Percentiles rank a stretch among this genome's conserved stretches.
Evolutionary conservation across 495 filamentous ascomycete genomes (phyloP).

Genomic region (Xylaria telfairii): DNA sequence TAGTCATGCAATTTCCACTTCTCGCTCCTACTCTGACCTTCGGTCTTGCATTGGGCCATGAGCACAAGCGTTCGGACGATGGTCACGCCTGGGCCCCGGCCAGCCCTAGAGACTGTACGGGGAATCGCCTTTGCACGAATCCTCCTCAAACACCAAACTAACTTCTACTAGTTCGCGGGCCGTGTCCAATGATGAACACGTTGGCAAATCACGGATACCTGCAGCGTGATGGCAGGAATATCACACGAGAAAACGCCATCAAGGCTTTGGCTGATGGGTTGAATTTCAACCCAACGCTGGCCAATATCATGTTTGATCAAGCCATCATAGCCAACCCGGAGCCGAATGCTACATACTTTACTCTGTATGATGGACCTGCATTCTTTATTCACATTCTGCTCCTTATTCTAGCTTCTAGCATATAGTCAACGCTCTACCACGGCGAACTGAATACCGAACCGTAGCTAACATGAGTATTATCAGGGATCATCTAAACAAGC

Average conservation of each 20-base stretch:
- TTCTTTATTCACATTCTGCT: not conserved
- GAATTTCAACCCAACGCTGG: constrained; percentile 45
- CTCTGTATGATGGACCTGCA: not conserved
- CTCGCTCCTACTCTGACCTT: not conserved
- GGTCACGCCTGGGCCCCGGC: not conserved
- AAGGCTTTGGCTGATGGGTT: constrained; percentile 35
- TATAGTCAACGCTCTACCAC: not conserved
- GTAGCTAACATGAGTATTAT: constrained; percentile 31
- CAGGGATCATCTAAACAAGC: constrained; percentile 48
- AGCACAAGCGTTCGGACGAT: not conserved
- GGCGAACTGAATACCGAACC: constrained; percentile 11
- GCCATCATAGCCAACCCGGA: constrained; percentile 53
- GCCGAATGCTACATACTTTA: constrained; percentile 56
- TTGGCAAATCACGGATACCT: constrained; percentile 41
- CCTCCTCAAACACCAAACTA: not conserved
- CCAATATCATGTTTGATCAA: constrained; percentile 46
- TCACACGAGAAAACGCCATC: constrained; percentile 38
- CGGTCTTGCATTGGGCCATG: not conserved
- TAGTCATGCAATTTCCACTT: not conserved
- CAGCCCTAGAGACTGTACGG: not conserved
- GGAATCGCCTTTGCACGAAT: not conserved
- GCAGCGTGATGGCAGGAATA: constrained; percentile 40
- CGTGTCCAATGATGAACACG: constrained; percentile 48
- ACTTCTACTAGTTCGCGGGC: constrained; percentile 39
- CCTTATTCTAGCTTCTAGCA: not conserved